These are phyloP conservation scores for Salvia hispanica DNA, from an alignment of 257 asterid genomes.

Conservation along the genomic window DNA sequence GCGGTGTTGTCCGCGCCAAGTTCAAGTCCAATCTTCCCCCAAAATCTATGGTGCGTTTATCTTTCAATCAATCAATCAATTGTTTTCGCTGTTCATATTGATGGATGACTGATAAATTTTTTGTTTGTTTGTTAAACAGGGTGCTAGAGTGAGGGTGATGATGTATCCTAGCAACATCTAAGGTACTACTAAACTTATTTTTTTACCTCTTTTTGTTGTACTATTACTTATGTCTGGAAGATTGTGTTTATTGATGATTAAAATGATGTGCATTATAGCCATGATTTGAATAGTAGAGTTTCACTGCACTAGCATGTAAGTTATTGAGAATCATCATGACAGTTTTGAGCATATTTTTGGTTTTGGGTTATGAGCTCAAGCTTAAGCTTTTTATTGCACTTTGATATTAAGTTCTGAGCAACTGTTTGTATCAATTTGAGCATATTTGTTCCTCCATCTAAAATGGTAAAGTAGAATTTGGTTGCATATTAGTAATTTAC, in stretches of 20 bases:
- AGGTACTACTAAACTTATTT: constrained; percentile 26
- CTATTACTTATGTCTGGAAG: background rate
- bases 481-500: too few relatives aligned
- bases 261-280: background rate
- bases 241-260: background rate
- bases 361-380: background rate
- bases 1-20: constrained; percentile 41
- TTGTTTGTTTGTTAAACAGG: constrained; percentile 34
- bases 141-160: constrained; percentile 44
- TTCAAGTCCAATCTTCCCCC: constrained; percentile 49
- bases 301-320: background rate
- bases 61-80: too few relatives aligned
- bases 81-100: background rate
- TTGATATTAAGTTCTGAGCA: too few relatives aligned
- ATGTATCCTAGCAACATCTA: constrained; percentile 48
- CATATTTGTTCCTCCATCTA: too few relatives aligned
- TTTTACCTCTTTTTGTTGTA: background rate
- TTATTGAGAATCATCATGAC: background rate
- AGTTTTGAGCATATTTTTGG: background rate
- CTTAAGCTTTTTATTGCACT: background rate
- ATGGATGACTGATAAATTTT: background rate
- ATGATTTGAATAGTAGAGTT: background rate
- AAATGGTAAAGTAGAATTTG: too few relatives aligned
- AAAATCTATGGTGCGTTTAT: constrained; percentile 40
- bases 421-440: too few relatives aligned